phyloP scores from a whole-genome alignment of 768 basidiomycete species.

The Pleurotus salmoneostramineus region DNA sequence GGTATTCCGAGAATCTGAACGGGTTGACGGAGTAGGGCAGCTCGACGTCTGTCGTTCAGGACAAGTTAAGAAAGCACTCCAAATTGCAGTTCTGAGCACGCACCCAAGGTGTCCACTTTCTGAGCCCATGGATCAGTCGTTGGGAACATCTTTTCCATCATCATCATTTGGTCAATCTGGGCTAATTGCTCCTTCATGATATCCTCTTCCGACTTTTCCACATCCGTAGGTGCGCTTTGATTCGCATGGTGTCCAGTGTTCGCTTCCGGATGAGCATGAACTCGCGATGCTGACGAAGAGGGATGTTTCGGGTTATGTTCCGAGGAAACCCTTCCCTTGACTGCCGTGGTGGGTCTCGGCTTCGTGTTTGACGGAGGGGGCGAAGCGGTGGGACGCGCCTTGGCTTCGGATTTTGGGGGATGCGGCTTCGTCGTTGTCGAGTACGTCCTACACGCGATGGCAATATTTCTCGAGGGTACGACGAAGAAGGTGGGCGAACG shows the following conservation, averaged over 20 bases:
- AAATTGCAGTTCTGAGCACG: background rate
- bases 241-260: background rate
- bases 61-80: background rate
- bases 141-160: constrained; percentile 28
- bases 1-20: constrained; percentile 14
- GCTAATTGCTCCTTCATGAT: constrained; percentile 26
- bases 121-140: constrained; percentile 40
- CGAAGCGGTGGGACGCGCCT: background rate
- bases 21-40: constrained; percentile 24
- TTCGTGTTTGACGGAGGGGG: background rate
- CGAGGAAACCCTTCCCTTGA: background rate
- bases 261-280: background rate
- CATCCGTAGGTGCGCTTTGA: constrained; percentile 11
- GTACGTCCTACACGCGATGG: background rate
- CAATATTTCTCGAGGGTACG: background rate
- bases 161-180: constrained; percentile 31
- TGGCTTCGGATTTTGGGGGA: background rate
- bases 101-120: constrained; percentile 35
- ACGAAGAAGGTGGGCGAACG: background rate
- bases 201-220: constrained; percentile 8
- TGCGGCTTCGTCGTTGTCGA: background rate
- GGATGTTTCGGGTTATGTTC: constrained; percentile 4
- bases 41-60: constrained; percentile 39
- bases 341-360: background rate
- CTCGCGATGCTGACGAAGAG: background rate